Base-by-base conservation (phyloP, 1,139 yeast species). In the Sugiyamaella sp. region DNA sequence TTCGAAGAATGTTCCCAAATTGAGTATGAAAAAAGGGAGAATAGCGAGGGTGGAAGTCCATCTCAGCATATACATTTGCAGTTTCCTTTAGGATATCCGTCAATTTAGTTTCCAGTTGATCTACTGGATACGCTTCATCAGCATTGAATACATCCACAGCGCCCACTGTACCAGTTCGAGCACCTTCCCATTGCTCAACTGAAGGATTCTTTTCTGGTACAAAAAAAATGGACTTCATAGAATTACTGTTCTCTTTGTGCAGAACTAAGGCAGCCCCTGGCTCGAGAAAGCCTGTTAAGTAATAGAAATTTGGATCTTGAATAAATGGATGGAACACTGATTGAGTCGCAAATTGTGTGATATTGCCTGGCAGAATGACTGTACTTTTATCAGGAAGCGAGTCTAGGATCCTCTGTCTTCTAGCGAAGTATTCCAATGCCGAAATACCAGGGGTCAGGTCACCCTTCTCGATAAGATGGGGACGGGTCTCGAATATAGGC, bases 131-230 rank as follows among this genome's bases (percentile, higher is more conserved):
- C 1, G 88, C 85, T 52, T 77, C 76, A 68, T 90, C 98, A 2
- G 97, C 97, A 68, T 91, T 93, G 73, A 93, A 93, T 48, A 85
- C 80, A 49, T 89, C 91, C 51, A 73, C 74, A 0, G 87, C 97
- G 10, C 96, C 97, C 48, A 84, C 81, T 5, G 85, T 77, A 1
- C 99, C 99, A 38, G 95, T 85, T 62, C 96, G 79, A 41, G 81
- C 84, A 8, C 99, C 99, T 64, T 91, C 97, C 99, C 99, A 93
- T 59, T 86, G 81, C 69, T 93, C 99, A 27, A 80, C 81, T 47
- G 75, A 75, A 4, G 82, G 79, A 66, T 91, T 86, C 64, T 85
- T 85, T n/a, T 89, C 89, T 1, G 93, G 97, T 4, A 91, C 96
- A 53, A 90, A 74, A 85, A 95, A 80, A 37, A 66, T 60, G 24